phyloP scores from a whole-genome alignment of 768 basidiomycete genomes.

The Harrya chromipes region DNA sequence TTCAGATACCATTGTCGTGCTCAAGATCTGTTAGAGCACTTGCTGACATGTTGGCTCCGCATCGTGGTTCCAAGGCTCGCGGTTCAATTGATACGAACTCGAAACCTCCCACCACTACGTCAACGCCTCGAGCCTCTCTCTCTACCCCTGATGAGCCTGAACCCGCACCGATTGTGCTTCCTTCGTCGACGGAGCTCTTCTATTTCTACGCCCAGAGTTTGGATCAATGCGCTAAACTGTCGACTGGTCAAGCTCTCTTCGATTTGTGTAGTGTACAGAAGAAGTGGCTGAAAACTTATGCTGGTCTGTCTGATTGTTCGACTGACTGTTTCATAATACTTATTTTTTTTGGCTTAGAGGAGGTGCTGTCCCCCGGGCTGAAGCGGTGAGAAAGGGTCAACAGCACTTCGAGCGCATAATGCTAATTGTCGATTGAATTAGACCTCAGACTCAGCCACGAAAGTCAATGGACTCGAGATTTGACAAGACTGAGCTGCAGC shows the following conservation, averaged over 20 bases:
- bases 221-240: conserved; percentile 91
- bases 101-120: conserved; percentile 23
- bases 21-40: conserved; percentile 55
- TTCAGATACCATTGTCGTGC: background rate
- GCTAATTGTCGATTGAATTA: conserved; percentile 25
- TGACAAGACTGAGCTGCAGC: conserved; percentile 71
- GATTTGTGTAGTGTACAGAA: conserved; percentile 80
- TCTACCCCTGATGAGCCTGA: conserved; percentile 43
- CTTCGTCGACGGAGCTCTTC: conserved; percentile 94
- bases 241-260: conserved; percentile 77
- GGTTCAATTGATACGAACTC: conserved; percentile 60
- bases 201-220: conserved; percentile 95
- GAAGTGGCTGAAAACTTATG: conserved; percentile 94
- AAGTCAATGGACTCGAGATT: conserved; percentile 79
- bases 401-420: background rate
- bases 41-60: conserved; percentile 84
- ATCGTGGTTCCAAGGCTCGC: conserved; percentile 62
- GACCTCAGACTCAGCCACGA: conserved; percentile 44
- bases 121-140: conserved; percentile 36
- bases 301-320: conserved; percentile 49
- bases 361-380: conserved; percentile 70
- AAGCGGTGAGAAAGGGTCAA: conserved; percentile 53
- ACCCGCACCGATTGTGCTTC: conserved; percentile 66
- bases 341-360: conserved; percentile 57
- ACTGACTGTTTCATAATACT: background rate